Conservation (phyloP, 495 filamentous ascomycete genomes). For the Penicillium goetzii region DNA sequence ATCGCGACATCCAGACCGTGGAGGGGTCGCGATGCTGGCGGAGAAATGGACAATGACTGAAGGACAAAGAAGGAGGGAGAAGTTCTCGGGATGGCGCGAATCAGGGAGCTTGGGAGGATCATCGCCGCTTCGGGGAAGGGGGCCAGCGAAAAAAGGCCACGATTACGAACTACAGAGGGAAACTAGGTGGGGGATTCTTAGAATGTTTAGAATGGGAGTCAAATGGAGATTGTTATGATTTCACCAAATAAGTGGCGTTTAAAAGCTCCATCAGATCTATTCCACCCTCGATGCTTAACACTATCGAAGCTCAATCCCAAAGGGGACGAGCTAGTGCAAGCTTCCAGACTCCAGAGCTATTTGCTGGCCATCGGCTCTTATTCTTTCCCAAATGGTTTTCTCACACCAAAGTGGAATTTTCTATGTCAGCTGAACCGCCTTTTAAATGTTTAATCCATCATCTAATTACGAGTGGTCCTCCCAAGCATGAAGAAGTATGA, state of each 20-base stretch:
- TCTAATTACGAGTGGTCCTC: background rate
- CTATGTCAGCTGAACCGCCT: background rate
- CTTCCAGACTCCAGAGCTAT: background rate
- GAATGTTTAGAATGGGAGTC: too few relatives aligned
- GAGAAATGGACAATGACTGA: conserved; percentile 24
- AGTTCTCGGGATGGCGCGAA: conserved; percentile 30
- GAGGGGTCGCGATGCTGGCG: conserved; percentile 17
- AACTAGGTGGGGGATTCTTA: background rate
- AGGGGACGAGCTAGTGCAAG: conserved; percentile 1
- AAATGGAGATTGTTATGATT: background rate
- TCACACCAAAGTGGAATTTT: background rate
- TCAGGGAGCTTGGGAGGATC: conserved; percentile 25
- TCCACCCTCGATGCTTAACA: background rate
- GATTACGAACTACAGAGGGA: background rate
- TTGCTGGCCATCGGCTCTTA: background rate
- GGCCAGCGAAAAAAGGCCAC: conserved; percentile 13
- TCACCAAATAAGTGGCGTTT: background rate
- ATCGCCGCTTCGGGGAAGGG: conserved; percentile 27
- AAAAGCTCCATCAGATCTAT: background rate
- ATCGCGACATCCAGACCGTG: conserved; percentile 31
- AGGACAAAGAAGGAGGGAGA: conserved; percentile 34
- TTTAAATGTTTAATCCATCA: background rate
- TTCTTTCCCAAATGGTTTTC: background rate
- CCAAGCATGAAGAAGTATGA: background rate
- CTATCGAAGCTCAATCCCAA: conserved; percentile 5